A percentile compares a stretch with the other conserved stretches of the same genome.
Conservation (phyloP, 148 eudicot genomes). For the Heliamphora exappendiculata region DNA sequence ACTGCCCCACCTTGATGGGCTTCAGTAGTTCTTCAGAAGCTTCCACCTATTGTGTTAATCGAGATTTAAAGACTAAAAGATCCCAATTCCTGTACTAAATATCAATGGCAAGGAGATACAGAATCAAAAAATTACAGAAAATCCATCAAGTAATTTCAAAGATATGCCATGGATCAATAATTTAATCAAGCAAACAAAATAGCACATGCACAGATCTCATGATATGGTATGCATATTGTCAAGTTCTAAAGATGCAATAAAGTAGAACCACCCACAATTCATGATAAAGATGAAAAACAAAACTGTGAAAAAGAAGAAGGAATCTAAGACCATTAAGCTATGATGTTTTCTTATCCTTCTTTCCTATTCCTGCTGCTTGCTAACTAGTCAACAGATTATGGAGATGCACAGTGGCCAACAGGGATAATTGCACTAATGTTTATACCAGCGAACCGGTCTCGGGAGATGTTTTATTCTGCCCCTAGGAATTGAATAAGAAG, state of each 20-base stretch:
- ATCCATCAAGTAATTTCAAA: background rate
- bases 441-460: background rate
- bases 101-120: background rate
- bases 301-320: background rate
- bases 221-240: background rate
- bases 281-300: background rate
- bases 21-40: constrained; percentile 70
- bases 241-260: background rate
- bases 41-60: constrained; percentile 50
- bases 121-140: background rate
- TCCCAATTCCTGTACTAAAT: background rate
- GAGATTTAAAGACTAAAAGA: background rate
- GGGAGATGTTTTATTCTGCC: background rate
- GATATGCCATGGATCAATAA: background rate
- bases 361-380: background rate
- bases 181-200: background rate
- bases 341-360: background rate
- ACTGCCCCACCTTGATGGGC: constrained; percentile 77
- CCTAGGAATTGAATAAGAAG: background rate
- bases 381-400: background rate
- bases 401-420: background rate
- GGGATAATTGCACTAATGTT: background rate
- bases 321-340: background rate
- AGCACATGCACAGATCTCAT: background rate
- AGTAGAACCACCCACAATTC: background rate